Evolutionary conservation across 345 rosid species (phyloP), one percentile per base, ranked within the genome.

Genomic region (Dipteronia dyeriana): DNA sequence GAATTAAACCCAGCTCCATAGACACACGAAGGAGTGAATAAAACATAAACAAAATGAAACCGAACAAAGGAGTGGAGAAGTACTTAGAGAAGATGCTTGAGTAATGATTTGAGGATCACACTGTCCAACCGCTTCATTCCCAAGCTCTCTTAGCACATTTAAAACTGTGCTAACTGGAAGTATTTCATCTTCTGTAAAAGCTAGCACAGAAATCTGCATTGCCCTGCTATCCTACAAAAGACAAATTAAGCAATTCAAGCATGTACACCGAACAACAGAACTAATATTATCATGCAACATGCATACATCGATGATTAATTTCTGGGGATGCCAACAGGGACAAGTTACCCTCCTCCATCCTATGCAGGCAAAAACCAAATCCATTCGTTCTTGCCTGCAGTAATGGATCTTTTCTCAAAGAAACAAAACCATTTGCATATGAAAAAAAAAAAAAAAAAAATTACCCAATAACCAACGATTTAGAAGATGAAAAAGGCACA

Each of bases 11-110:
- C 0, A 43, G 23, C 29, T n/a, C 29, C 19, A 43, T 45, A 10
- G 3, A 45, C 13, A 45, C 3, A 49, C 1, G 13, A n/a, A 51
- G 9, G n/a, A 68, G 17, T 9, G 12, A 57, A 47, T 34, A 31
- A 31, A 17, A 70, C 22, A 77, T 7, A 13, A 29, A 74, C 29
- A 61, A 23, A 70, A 23, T 23, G 12, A 53, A 22, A 70, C 61
- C 29, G 9, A 23, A 61, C 11, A 16, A 17, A 45, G 61, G 79
- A 29, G 41, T 29, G 54, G 49, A 73, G 25, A 73, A 10, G 22
- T 85, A 87, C 92, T 76, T 69, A 84, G 66, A 29, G 78, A 76
- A 43, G 87, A 79, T 26, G 89, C 92, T 71, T 84, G 90, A 25
- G 89, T 81, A 70, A 89, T 68, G 41, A 89, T 78, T 70, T 79